Conservation (phyloP, 805 yeast genomes). For the Candida railenensis region DNA sequence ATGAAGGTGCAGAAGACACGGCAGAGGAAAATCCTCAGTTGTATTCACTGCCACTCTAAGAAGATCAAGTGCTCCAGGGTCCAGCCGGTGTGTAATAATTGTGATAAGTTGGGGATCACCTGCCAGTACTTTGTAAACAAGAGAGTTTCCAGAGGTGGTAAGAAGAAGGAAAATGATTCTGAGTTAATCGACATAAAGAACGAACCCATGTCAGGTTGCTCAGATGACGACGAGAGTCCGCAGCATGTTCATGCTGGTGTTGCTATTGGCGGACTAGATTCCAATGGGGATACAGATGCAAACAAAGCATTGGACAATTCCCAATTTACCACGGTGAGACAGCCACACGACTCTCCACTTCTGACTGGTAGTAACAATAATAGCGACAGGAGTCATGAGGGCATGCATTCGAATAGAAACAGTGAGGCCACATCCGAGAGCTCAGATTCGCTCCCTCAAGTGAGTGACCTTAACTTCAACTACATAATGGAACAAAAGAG, state of each 20-base stretch:
- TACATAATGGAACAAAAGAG: background rate
- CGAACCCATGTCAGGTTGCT: conserved; percentile 1
- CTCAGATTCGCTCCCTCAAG: no score
- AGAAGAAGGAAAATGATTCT: conserved; percentile 13
- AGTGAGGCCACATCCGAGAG: background rate
- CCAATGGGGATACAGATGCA: background rate
- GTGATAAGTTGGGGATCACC: conserved; percentile 44
- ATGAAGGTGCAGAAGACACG: conserved; percentile 62
- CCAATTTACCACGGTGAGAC: background rate
- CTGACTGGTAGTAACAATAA: background rate
- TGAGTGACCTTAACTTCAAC: background rate
- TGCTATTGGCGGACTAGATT: background rate
- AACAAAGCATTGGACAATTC: conserved; percentile 1
- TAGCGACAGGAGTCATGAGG: background rate
- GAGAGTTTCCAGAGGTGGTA: conserved; percentile 48
- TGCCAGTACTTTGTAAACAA: conserved; percentile 62
- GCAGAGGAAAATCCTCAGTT: conserved; percentile 56
- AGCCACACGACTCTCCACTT: background rate
- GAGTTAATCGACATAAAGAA: background rate
- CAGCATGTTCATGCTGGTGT: background rate
- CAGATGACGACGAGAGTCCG: background rate
- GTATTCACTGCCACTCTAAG: conserved; percentile 59
- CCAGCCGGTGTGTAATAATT: conserved; percentile 55
- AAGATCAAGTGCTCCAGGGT: conserved; percentile 63
- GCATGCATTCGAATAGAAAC: background rate